Percentiles rank a stretch among this genome's conserved stretches.
Evolutionary conservation across 257 asterid species (phyloP).

Genomic region (Solanum tarapatanum): DNA sequence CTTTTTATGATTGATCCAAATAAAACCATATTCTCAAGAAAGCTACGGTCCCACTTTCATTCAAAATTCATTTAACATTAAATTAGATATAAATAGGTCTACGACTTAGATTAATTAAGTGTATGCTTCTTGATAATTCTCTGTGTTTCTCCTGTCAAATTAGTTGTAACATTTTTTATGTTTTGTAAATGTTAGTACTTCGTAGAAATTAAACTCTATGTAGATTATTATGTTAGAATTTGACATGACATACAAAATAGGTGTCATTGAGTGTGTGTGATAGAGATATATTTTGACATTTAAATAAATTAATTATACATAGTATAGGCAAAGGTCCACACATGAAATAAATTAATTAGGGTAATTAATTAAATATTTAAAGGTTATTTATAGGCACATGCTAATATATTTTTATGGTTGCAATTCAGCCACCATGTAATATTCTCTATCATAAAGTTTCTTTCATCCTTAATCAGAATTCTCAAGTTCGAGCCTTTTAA

Average conservation of each 20-base stretch:
- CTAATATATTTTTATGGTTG: background rate
- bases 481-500: fast-evolving
- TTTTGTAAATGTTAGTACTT: too few species aligned
- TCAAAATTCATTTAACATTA: background rate
- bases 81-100: background rate
- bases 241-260: background rate
- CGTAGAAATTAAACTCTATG: background rate
- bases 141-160: background rate
- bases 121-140: background rate
- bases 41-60: background rate
- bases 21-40: background rate
- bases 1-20: background rate
- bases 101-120: background rate
- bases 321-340: background rate
- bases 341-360: background rate
- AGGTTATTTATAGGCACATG: background rate
- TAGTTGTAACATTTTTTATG: too few species aligned
- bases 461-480: too few species aligned
- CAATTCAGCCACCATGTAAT: background rate
- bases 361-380: background rate
- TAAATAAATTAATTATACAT: background rate
- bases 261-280: background rate
- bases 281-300: background rate
- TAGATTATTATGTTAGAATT: background rate
- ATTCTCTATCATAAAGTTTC: background rate